Evolutionary conservation across 495 filamentous ascomycete species (phyloP).

Genomic region (Tuber microsphaerosporum): DNA sequence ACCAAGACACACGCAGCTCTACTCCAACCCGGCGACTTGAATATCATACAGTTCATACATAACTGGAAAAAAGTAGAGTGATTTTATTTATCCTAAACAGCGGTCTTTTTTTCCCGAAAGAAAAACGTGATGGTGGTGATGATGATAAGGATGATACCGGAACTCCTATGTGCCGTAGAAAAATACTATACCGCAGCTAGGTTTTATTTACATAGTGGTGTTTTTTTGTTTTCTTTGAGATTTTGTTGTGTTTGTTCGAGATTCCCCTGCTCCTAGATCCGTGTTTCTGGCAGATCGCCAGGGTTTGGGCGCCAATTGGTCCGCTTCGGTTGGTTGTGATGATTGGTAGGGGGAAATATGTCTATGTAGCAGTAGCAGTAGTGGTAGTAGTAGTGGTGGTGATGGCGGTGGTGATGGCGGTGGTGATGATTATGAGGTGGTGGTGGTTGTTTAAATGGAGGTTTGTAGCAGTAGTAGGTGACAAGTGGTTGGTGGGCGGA

Average conservation of each 20-base stretch:
- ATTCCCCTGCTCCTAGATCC: not conserved
- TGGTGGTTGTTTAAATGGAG: not conserved
- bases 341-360: not conserved
- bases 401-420: not conserved
- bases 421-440: not conserved
- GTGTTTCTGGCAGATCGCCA: not conserved
- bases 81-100: not conserved
- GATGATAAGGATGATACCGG: not conserved
- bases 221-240: not conserved
- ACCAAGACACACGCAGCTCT: not conserved
- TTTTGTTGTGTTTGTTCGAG: not conserved
- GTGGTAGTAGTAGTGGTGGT: not conserved
- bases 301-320: not conserved
- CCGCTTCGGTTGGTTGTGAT: not conserved
- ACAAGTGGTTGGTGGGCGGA: not conserved
- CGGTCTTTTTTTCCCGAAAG: not conserved
- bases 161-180: not conserved
- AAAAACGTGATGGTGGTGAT: not conserved
- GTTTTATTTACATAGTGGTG: not conserved
- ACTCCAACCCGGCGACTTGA: not conserved
- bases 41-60: not conserved
- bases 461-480: not conserved
- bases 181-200: not conserved
- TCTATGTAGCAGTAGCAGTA: not conserved
- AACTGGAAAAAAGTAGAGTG: not conserved